Evolutionary conservation across 306 rosid species (phyloP).

Genomic region (Cicer judaicum): DNA sequence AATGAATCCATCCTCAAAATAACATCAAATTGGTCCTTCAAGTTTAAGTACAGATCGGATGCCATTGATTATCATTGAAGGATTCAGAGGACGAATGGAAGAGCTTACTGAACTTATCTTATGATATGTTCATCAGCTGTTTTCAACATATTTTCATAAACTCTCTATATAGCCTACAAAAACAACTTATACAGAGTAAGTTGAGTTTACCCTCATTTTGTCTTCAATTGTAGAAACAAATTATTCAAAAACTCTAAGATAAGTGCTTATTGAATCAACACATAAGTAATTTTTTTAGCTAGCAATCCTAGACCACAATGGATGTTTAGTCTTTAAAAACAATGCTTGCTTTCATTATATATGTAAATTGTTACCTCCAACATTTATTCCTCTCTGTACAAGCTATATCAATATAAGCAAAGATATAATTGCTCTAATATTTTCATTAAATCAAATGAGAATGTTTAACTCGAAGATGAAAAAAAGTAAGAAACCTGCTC

Average conservation of each 20-base stretch:
- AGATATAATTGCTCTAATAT: background rate
- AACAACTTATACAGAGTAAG: background rate
- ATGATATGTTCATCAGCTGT: background rate
- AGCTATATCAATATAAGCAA: background rate
- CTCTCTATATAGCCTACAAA: background rate
- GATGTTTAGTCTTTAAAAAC: background rate
- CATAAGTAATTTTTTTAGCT: background rate
- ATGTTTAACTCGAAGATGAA: constrained; percentile 9
- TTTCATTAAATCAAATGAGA: constrained; percentile 3
- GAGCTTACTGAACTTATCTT: background rate
- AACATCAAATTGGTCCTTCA: constrained; percentile 27
- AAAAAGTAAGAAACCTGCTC: constrained; percentile 77
- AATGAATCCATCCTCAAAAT: background rate
- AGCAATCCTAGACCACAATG: background rate
- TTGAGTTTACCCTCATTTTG: background rate
- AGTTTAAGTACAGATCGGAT: background rate
- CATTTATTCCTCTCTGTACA: constrained; percentile 7
- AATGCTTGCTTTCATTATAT: background rate
- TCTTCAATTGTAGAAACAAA: background rate
- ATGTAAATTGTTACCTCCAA: background rate
- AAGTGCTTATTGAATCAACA: background rate
- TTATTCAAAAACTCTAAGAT: background rate
- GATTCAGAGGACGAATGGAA: background rate
- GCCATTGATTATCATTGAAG: constrained; percentile 1
- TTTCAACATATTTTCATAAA: constrained; percentile 4